phyloP scores from a whole-genome alignment of 2,329 filamentous ascomycete genomes.

The Penicillium paneum region DNA sequence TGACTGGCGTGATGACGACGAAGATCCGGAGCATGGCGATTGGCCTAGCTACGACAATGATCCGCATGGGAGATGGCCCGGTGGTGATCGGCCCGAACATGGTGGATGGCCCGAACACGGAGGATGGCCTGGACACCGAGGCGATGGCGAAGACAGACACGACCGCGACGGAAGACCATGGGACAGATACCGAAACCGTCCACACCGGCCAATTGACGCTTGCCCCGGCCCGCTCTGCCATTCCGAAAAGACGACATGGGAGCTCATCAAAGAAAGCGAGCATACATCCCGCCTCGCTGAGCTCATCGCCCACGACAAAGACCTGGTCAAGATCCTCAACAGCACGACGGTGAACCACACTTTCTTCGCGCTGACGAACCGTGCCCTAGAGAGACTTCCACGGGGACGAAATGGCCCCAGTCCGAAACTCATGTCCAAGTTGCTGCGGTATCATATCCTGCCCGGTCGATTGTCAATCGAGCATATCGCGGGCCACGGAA shows the following conservation, averaged over 20 bases:
- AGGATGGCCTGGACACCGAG: neutral
- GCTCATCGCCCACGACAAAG: conserved; percentile 68
- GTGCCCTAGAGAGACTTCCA: conserved; percentile 62
- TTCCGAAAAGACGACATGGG: conserved; percentile 71
- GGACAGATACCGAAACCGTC: neutral
- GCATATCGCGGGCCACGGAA: conserved; percentile 63
- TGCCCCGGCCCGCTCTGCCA: conserved; percentile 33
- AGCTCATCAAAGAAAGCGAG: conserved; percentile 72
- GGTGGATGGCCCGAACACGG: neutral
- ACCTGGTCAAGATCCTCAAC: conserved; percentile 64
- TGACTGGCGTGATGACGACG: neutral
- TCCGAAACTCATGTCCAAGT: conserved; percentile 59
- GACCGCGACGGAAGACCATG: neutral
- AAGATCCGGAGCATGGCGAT: neutral
- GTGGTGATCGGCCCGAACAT: neutral
- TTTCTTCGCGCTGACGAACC: conserved; percentile 74
- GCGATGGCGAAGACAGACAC: neutral
- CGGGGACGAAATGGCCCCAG: conserved; percentile 51
- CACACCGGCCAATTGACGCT: neutral
- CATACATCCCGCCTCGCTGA: conserved; percentile 74
- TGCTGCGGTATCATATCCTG: conserved; percentile 74
- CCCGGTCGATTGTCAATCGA: conserved; percentile 60
- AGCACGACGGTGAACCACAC: conserved; percentile 72
- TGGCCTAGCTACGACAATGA: neutral
- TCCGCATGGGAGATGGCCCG: neutral